Evolutionary conservation across 1,139 yeast genomes (phyloP), one percentile per base, ranked within the genome.

Genomic region (Hansenula sp.): DNA sequence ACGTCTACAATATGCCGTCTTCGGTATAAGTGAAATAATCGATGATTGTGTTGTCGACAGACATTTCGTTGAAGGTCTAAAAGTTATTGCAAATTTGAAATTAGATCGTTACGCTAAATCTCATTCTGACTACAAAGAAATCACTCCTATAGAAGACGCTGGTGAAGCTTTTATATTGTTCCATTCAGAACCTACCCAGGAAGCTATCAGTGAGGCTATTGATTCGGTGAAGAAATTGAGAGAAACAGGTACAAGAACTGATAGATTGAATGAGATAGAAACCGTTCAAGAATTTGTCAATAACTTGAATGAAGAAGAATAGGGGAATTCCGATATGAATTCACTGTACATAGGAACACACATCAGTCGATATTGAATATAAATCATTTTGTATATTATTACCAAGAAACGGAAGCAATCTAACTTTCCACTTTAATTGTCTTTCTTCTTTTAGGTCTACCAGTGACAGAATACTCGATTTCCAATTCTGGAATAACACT

Each of bases 1-100:
- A 48, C 79, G 97, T 60, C 75, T 89, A 57, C 95, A 87, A 62
- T 79, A 75, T 57, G 91, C 96, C 0, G 66, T 89, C 32, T 90
- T 81, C 60, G 96, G 96, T 19, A 84, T 89, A 45, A 81, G 80
- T 52, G 75, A 78, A 31, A 65, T 66, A 48, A 67, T 76, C 47
- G 73, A 65, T 44, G 73, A 66, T 38, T 74, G 71, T 47, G 47
- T 55, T 16, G 78, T 81, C n/a, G 85, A 82, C 54, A 74, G 81
- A 45, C 71, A 72, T 48, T 84, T 85, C 49, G 76, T 85, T 15
- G 71, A 76, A 44, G 96, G 96, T 25, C 68, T 90, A 41, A 70
- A 76, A 50, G 79, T 69, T 49, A 76, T 87, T 33, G 87, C 95
- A 29, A 71, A 77, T 54, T 66, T 89, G 58, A 87, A 87, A 65